Evolutionary conservation across 371 early-diverging fungal genomes (phyloP).

Genomic region (Rhizomucor miehei): DNA sequence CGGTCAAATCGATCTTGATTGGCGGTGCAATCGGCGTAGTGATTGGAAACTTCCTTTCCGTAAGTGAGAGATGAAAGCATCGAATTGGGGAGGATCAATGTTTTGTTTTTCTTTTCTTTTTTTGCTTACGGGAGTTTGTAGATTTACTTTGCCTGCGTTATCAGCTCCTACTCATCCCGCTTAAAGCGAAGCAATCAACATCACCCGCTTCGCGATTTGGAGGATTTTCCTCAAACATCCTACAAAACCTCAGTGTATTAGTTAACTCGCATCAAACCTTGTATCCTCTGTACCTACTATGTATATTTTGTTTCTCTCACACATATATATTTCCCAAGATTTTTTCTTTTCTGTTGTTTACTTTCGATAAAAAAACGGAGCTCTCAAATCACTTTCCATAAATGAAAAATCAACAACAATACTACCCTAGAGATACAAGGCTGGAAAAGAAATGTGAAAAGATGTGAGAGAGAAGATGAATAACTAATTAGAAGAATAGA

Average conservation of each 20-base stretch:
- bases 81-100: background rate
- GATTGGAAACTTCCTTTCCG: slow-evolving; percentile 22
- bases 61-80: slow-evolving; percentile 2
- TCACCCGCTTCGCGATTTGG: slow-evolving; percentile 20
- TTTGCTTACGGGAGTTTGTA: background rate
- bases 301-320: background rate
- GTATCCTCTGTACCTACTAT: too few species aligned
- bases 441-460: background rate
- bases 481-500: background rate
- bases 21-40: slow-evolving; percentile 17
- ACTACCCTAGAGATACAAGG: background rate
- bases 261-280: background rate
- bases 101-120: background rate
- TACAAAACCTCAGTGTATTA: slow-evolving; percentile 6
- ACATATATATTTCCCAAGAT: background rate
- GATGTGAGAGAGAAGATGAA: background rate
- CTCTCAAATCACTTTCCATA: background rate
- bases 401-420: background rate
- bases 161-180: slow-evolving; percentile 19
- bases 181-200: slow-evolving; percentile 21
- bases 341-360: background rate
- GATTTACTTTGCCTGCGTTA: slow-evolving; percentile 21
- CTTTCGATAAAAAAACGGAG: background rate
- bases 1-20: slow-evolving; percentile 11
- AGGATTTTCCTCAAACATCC: slow-evolving; percentile 15